These are phyloP conservation scores for Miscanthus lutarioriparius DNA, from an alignment of 176 grass and related monocot species.

Conservation along the genomic window DNA sequence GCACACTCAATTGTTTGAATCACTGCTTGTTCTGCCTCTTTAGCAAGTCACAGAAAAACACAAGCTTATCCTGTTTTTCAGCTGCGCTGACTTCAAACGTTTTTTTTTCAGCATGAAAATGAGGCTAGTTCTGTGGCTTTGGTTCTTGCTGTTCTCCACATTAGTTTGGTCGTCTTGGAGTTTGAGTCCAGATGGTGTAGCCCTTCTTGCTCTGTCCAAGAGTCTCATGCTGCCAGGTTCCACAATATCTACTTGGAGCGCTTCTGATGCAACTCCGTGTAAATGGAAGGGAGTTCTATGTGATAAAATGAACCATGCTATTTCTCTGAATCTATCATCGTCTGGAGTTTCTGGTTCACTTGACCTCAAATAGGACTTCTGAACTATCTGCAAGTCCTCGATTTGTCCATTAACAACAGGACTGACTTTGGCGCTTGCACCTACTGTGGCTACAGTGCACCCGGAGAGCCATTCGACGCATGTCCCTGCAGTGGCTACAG, in stretches of 20 bases:
- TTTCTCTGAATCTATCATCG: constrained; percentile 47
- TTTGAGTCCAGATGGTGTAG: constrained; percentile 40
- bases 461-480: too few species aligned
- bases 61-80: background rate
- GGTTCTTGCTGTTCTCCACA: constrained; percentile 29
- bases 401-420: constrained; percentile 30
- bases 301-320: constrained; percentile 16
- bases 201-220: constrained; percentile 52
- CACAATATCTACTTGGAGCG: constrained; percentile 51
- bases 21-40: background rate
- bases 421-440: too few species aligned
- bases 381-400: constrained; percentile 27
- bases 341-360: constrained; percentile 49
- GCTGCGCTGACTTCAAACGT: background rate
- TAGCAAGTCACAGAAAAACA: background rate
- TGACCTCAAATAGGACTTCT: constrained; percentile 47
- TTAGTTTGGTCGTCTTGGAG: constrained; percentile 36
- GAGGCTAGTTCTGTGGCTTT: constrained; percentile 28
- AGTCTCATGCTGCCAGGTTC: constrained; percentile 46
- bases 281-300: constrained; percentile 58
- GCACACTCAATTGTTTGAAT: background rate
- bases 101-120: constrained; percentile 33
- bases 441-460: too few species aligned
- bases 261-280: constrained; percentile 55
- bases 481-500: too few species aligned